These are phyloP conservation scores for Backusella luteola DNA, from an alignment of 192 early-diverging fungal species.

Conservation along the genomic window DNA sequence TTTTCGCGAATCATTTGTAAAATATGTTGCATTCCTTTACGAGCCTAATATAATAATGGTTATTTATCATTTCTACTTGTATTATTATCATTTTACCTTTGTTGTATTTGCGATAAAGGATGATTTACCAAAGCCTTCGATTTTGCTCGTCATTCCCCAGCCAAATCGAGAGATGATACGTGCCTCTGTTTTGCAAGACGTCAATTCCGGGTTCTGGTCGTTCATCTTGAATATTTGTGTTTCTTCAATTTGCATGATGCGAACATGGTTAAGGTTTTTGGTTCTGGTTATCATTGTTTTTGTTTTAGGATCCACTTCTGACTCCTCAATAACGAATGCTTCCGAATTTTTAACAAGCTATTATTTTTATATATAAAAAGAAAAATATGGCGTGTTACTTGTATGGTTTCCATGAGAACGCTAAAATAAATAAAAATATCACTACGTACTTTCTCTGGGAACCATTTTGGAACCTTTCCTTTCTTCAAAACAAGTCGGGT, in stretches of 20 bases:
- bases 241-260: slow-evolving; percentile 93
- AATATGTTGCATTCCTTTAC: slow-evolving; percentile 28
- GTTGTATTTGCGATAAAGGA: slow-evolving; percentile 80
- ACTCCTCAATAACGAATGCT: slow-evolving; percentile 90
- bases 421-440: background rate
- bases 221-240: slow-evolving; percentile 70
- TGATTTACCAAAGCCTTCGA: slow-evolving; percentile 87
- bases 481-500: slow-evolving; percentile 91
- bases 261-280: slow-evolving; percentile 90
- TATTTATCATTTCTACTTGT: background rate
- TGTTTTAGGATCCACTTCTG: slow-evolving; percentile 75
- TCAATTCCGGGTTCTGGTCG: slow-evolving; percentile 54
- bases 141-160: slow-evolving; percentile 75
- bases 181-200: slow-evolving; percentile 78
- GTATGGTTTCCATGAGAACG: background rate
- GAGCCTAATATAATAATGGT: slow-evolving; percentile 11
- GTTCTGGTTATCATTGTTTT: slow-evolving; percentile 80
- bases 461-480: slow-evolving; percentile 91
- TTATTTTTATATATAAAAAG: background rate
- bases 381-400: background rate
- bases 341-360: slow-evolving; percentile 81
- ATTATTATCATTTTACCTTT: slow-evolving; percentile 38
- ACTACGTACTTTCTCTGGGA: slow-evolving; percentile 49
- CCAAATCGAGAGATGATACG: slow-evolving; percentile 86
- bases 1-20: slow-evolving; percentile 32